These are phyloP conservation scores for Pinus taeda DNA, from an alignment of 75 land plant genomes.

Conservation along the genomic window DNA sequence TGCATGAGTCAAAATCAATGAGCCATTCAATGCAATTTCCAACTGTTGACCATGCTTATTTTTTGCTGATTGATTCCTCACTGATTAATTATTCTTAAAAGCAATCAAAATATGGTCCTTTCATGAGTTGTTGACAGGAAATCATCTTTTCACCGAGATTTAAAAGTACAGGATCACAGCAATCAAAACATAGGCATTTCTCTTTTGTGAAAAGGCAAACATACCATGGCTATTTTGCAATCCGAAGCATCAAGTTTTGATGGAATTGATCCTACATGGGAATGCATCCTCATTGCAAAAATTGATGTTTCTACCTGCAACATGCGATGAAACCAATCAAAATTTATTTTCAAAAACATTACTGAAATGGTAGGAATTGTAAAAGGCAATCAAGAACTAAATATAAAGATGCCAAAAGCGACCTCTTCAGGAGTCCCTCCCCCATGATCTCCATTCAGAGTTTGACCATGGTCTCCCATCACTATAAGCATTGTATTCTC, in stretches of 20 bases:
- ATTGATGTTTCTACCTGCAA: slow-evolving; percentile 81
- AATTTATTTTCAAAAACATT: not conserved
- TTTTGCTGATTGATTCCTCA: too few species aligned
- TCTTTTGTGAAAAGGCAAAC: slow-evolving; percentile 5
- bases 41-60: too few species aligned
- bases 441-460: slow-evolving; percentile 97
- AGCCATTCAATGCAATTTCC: too few species aligned
- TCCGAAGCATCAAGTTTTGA: slow-evolving; percentile 32
- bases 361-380: not conserved
- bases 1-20: too few species aligned
- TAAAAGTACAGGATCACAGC: not conserved
- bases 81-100: not conserved
- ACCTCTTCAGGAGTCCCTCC: slow-evolving; percentile 99
- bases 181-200: not conserved
- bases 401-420: not conserved
- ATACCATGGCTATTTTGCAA: slow-evolving; percentile 48
- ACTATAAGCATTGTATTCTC: slow-evolving; percentile 88
- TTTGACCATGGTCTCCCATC: slow-evolving; percentile 99
- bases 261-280: slow-evolving; percentile 35
- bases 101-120: not conserved
- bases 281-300: slow-evolving; percentile 66
- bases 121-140: not conserved
- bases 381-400: not conserved
- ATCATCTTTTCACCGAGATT: not conserved
- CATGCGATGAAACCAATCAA: not conserved